phyloP scores from a whole-genome alignment of 345 rosid species.

The Arabis alpina region DNA sequence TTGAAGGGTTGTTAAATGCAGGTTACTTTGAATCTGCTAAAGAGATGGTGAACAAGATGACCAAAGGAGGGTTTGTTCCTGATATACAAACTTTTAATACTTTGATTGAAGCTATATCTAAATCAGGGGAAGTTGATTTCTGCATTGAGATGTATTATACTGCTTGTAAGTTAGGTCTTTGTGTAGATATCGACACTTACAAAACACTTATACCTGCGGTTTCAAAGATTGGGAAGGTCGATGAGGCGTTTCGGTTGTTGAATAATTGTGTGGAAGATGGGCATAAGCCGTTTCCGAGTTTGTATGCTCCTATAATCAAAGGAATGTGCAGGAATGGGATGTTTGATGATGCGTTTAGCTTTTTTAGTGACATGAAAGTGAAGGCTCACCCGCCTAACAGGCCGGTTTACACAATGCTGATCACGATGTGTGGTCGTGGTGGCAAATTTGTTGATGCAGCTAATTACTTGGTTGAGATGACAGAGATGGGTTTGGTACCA shows the following conservation, averaged over 20 bases:
- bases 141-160: conserved; percentile 70
- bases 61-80: conserved; percentile 68
- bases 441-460: conserved; percentile 84
- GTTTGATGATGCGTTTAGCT: conserved; percentile 87
- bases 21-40: conserved; percentile 86
- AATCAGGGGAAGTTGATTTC: conserved; percentile 74
- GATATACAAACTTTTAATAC: conserved; percentile 70
- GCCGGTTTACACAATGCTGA: conserved; percentile 89
- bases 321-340: conserved; percentile 76
- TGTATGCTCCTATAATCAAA: conserved; percentile 86
- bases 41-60: conserved; percentile 76
- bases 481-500: conserved; percentile 80
- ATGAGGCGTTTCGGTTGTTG: conserved; percentile 75
- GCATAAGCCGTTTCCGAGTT: conserved; percentile 84
- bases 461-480: conserved; percentile 87
- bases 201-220: conserved; percentile 83
- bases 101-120: conserved; percentile 61
- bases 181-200: conserved; percentile 67
- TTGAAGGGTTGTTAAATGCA: conserved; percentile 80
- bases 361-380: conserved; percentile 84
- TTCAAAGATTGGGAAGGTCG: conserved; percentile 77
- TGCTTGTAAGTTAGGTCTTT: conserved; percentile 70
- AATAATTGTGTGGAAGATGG: conserved; percentile 78
- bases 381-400: conserved; percentile 90
- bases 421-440: conserved; percentile 89